Base-by-base conservation (phyloP, 306 rosid genomes). In the Malus asiatica region DNA sequence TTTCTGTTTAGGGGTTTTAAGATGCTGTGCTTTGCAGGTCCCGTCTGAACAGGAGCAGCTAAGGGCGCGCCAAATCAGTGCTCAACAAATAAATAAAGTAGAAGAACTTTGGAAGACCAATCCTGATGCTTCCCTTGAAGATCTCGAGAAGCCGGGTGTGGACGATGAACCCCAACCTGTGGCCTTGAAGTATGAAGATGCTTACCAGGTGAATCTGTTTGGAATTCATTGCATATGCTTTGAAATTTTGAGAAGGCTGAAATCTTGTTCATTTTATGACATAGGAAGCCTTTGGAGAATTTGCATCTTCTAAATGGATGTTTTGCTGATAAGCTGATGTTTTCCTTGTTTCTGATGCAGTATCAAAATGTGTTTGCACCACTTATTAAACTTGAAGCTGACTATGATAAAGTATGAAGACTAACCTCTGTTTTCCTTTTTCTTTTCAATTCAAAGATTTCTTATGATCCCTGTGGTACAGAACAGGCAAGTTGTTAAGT, bases 321-420 rank as follows among this genome's bases (percentile, higher is more conserved):
- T 83, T 25, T 70, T 73, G 58, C 65, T 74, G 65, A 72, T 44
- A 11, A 51, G 75, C 72, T 76, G 81, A 19, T 79, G 78, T 13
- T 45, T 20, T 74, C 75, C 78, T 80, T 52, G 35, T 83, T 73
- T 59, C 38, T 66, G 67, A 71, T 77, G 76, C 91, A 96, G 99
- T 90, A 96, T 89, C 99, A 96, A 93, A 96, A 96, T 86, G 99
- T 96, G 71, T 96, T 96, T 88, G 99, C 98, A 11, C 99, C 99
- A 29, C 99, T 96, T 81, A 96, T 96, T 60, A 96, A 93, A 93
- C 99, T 96, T 71, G 99, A 96, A 88, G 99, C 99, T 59, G 99
- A 96, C 86, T 96, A 96, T 81, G 98, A 96, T 77, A 96, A 96
- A 85, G 99, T 96, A 92, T 45, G 76, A 16, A 18, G 68, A 58